phyloP scores from a whole-genome alignment of 2,329 filamentous ascomycete genomes.

The Cercospora canescens region DNA sequence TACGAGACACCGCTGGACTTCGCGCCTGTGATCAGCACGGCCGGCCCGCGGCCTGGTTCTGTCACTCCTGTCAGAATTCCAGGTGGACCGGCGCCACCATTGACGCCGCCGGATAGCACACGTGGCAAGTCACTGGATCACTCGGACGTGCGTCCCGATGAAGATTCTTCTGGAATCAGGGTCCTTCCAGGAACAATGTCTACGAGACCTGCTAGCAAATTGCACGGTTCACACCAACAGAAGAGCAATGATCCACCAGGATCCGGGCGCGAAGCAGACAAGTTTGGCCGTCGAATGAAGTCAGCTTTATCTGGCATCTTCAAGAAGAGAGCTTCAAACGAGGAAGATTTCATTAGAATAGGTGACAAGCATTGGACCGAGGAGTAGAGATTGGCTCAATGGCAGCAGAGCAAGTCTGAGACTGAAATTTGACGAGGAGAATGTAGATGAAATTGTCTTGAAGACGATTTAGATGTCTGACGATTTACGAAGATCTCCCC shows the following conservation, averaged over 20 bases:
- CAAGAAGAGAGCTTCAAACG: not conserved
- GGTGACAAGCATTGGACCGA: conserved; percentile 5
- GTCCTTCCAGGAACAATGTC: conserved; percentile 1
- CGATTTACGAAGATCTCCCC: not conserved
- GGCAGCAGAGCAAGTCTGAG: not conserved
- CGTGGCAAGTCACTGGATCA: not conserved
- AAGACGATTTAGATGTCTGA: not conserved
- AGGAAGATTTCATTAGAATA: not conserved
- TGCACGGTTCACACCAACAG: not conserved
- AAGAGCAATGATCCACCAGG: not conserved
- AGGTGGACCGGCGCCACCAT: not conserved
- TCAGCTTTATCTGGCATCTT: not conserved
- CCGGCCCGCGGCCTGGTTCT: not conserved
- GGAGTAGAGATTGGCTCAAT: not conserved
- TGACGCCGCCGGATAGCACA: conserved; percentile 2
- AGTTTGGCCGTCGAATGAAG: not conserved
- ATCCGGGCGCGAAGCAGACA: not conserved
- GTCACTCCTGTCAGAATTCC: not conserved
- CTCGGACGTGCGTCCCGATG: not conserved
- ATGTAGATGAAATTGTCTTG: not conserved
- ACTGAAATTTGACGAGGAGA: not conserved
- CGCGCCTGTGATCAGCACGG: not conserved
- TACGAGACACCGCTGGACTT: not conserved
- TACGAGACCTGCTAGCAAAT: not conserved
- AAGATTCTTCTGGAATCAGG: not conserved